Conservation (phyloP, 495 filamentous ascomycete species). For the Usnea hakonensis region DNA sequence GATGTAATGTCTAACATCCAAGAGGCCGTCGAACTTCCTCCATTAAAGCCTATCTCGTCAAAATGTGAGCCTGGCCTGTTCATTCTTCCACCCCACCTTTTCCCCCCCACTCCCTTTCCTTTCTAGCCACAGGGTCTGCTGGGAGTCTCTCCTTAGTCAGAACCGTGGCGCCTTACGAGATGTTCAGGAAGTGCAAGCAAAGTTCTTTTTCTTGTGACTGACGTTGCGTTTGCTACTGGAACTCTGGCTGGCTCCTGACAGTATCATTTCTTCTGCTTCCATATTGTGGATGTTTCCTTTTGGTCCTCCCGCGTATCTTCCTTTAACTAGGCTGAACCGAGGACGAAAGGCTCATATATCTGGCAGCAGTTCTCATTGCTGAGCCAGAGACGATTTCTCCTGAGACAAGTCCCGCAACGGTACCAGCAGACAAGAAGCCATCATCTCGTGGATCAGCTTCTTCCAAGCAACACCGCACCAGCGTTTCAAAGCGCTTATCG, state of each 20-base stretch:
- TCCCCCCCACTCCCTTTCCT: not conserved
- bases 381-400: constrained; percentile 28
- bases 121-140: not conserved
- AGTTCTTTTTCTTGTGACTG: not conserved
- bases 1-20: constrained; percentile 10
- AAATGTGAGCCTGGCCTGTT: constrained; percentile 8
- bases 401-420: constrained; percentile 7
- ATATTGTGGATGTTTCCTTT: not conserved
- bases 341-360: not conserved
- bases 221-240: not conserved
- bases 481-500: constrained; percentile 18
- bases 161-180: not conserved
- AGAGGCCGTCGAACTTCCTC: constrained; percentile 8
- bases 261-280: not conserved
- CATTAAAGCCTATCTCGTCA: constrained; percentile 8
- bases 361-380: constrained; percentile 30
- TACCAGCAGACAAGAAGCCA: constrained; percentile 12
- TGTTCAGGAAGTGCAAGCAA: not conserved
- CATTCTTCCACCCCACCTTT: not conserved
- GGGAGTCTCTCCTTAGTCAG: not conserved
- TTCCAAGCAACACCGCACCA: constrained; percentile 17
- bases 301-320: not conserved
- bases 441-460: constrained; percentile 19
- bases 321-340: not conserved
- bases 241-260: not conserved